A percentile compares a stretch with the other conserved stretches of the same genome.
These are phyloP conservation scores for Ajuga chamaepitys DNA, from an alignment of 257 asterid species.

Conservation along the genomic window DNA sequence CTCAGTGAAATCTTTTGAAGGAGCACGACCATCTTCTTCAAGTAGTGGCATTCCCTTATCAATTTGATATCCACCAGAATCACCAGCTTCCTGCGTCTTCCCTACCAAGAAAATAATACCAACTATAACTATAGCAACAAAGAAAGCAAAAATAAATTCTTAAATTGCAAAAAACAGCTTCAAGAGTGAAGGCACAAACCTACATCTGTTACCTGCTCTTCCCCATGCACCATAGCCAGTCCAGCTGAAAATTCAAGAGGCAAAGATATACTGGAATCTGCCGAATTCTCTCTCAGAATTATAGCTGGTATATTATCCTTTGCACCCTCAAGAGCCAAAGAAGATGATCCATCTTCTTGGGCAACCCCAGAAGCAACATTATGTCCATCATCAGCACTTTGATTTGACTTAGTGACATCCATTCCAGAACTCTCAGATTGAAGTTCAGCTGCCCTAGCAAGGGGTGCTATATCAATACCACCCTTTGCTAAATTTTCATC, in stretches of 20 bases:
- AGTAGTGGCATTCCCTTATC: slow-evolving; percentile 27
- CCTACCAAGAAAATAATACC: slow-evolving; percentile 56
- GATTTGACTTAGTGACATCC: slow-evolving; percentile 13
- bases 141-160: background rate
- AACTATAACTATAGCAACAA: slow-evolving; percentile 15
- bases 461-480: slow-evolving; percentile 30
- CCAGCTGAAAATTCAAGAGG: slow-evolving; percentile 33
- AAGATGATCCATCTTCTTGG: slow-evolving; percentile 27
- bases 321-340: slow-evolving; percentile 28
- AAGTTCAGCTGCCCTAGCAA: slow-evolving; percentile 14
- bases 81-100: slow-evolving; percentile 68
- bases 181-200: slow-evolving; percentile 95
- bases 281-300: slow-evolving; percentile 24
- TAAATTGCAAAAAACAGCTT: slow-evolving; percentile 19
- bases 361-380: slow-evolving; percentile 17
- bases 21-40: slow-evolving; percentile 34
- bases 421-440: slow-evolving; percentile 31
- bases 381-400: slow-evolving; percentile 20
- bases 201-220: slow-evolving; percentile 95
- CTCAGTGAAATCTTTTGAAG: slow-evolving; percentile 23
- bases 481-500: slow-evolving; percentile 25
- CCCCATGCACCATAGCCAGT: slow-evolving; percentile 31
- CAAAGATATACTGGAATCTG: slow-evolving; percentile 23
- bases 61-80: slow-evolving; percentile 41
- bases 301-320: slow-evolving; percentile 18